Base-by-base conservation (phyloP, 129 eudicot species). In the Kitagawia praeruptora region DNA sequence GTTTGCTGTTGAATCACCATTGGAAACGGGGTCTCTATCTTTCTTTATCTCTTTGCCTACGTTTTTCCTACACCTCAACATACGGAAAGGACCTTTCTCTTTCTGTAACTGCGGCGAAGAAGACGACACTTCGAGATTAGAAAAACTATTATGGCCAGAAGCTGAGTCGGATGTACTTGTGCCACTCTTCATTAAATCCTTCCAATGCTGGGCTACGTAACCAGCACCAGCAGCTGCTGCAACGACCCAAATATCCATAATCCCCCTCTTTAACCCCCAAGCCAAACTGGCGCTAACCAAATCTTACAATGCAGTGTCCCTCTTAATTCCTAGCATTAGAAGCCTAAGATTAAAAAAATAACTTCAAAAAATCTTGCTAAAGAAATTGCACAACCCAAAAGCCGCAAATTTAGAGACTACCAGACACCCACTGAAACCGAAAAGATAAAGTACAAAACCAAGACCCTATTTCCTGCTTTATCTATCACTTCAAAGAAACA, bases 211-310 rank as follows among this genome's bases (percentile, higher is more conserved):
- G 53, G 93, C 97, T 77, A 93, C 86, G 78, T 82, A 86, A 6
- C 93, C 95, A 75, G 96, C 97, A 81, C 97, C 89, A 37, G 98
- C 90, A 69, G 98, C 96, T 51, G 96, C 97, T 48, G 86, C 96
- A 74, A 89, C 90, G 69, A 88, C 78, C 98, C 96, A 93, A 73
- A 75, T 78, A 89, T 93, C 98, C 98, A 93, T 91, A 79, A 78
- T 27, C 34, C 28, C 28, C 21, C 73, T 67, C 83, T 78, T 70
- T 27, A 6, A 49, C 81, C 80, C 63, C 2, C 6, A 46, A 58
- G 67, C 70, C 44, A 76, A 74, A 58, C 19, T 56, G 18, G 5
- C 51, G 46, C 84, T 74, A 84, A 56, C 80, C 83, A 63, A 87
- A 48, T 78, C 80, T 77, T 76, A 67, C 75, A 73, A 51, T 75